phyloP scores from a whole-genome alignment of 768 basidiomycete genomes.

The Pleurotus djamor region DNA sequence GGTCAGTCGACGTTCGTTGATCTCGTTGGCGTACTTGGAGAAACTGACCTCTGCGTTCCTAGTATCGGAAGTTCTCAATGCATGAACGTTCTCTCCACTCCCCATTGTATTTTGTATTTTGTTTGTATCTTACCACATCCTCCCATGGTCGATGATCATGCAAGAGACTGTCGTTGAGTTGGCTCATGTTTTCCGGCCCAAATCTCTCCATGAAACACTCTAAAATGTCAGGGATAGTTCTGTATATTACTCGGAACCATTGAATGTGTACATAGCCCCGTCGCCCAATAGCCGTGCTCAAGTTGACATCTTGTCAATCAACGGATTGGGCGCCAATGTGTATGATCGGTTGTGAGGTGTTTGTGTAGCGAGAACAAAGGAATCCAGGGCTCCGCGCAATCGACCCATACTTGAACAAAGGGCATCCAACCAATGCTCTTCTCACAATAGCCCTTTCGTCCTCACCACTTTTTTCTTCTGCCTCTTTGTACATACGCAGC shows the following conservation, averaged over 20 bases:
- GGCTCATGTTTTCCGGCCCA: background rate
- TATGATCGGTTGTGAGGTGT: background rate
- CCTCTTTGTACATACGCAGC: background rate
- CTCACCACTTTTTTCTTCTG: background rate
- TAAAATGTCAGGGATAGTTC: background rate
- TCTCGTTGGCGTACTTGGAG: background rate
- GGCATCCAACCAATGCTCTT: background rate
- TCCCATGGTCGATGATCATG: no score
- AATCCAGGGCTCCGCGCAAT: background rate
- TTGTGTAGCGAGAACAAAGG: background rate
- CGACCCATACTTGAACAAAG: background rate
- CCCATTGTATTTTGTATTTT: background rate
- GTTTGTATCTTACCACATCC: background rate
- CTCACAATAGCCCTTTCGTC: background rate
- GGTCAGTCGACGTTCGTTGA: background rate
- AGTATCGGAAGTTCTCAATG: background rate
- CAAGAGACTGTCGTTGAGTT: no score
- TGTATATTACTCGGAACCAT: no score
- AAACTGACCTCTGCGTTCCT: background rate
- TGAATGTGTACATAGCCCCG: background rate
- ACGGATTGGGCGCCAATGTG: background rate
- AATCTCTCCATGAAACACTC: background rate
- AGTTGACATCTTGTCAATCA: no score
- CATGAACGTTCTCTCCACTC: background rate
- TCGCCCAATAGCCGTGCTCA: no score